These are phyloP conservation scores for Candida tammaniensis DNA, from an alignment of 805 yeast species.

Conservation along the genomic window DNA sequence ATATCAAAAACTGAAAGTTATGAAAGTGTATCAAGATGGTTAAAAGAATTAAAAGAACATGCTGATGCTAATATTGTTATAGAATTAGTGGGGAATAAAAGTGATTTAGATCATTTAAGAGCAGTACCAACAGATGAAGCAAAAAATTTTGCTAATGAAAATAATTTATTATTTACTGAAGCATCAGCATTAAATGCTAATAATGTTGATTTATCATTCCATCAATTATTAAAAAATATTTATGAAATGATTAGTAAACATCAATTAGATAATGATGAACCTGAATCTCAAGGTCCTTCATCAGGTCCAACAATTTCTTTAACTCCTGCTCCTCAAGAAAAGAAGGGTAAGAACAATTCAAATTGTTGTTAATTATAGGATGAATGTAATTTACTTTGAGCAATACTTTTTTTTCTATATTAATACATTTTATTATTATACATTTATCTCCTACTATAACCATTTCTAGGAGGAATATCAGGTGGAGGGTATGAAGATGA, in stretches of 20 bases:
- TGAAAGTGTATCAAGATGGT: conserved; percentile 83
- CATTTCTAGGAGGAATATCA: conserved; percentile 1
- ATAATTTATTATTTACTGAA: conserved; percentile 89
- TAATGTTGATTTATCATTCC: conserved; percentile 92
- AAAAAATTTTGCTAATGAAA: conserved; percentile 87
- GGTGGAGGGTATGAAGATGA: neutral
- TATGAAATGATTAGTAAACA: conserved; percentile 93
- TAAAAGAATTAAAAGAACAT: conserved; percentile 86
- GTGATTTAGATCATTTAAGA: conserved; percentile 86
- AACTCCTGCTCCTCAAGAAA: conserved; percentile 89
- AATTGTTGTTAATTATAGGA: conserved; percentile 69
- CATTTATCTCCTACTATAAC: conserved; percentile 4
- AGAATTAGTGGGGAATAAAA: conserved; percentile 89
- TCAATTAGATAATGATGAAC: conserved; percentile 83
- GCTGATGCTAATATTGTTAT: conserved; percentile 94
- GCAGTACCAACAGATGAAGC: conserved; percentile 99
- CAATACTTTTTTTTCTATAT: no score
- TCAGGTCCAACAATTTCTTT: conserved; percentile 89
- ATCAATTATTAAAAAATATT: conserved; percentile 87
- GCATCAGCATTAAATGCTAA: conserved; percentile 93
- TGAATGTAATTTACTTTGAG: no score
- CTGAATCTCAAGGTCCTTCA: conserved; percentile 54
- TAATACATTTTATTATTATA: neutral
- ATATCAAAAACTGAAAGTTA: conserved; percentile 87
- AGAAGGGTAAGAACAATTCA: conserved; percentile 53